Evolutionary conservation across 805 yeast genomes (phyloP), one percentile per base, ranked within the genome.

Genomic region (Kluyveromyces nonfermentans): DNA sequence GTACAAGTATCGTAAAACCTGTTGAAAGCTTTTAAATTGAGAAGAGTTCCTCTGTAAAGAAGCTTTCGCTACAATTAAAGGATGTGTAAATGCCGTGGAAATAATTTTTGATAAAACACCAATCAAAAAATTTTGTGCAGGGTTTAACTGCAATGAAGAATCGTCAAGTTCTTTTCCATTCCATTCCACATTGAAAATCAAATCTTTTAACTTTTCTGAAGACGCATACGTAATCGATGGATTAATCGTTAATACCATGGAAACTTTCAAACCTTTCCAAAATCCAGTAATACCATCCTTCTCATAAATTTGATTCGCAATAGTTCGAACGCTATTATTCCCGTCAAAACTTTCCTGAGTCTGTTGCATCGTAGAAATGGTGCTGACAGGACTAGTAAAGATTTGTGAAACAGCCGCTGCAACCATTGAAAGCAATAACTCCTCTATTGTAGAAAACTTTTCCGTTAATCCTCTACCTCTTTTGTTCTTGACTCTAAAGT

Each of bases 141-240:
- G 82, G 7, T 74, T 68, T 49, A 85, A 69, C 47, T 63, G 65
- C 19, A 46, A 39, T 10, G 47, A 41, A 9, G 54, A 46, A 35
- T 57, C 56, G 10, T 56, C 60, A 6, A 43, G 43, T 7, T 38
- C 46, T 9, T 33, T 22, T 20, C 21, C 7, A n/a, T 38, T 15
- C 41, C 41, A 38, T 31, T 38, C 41, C 34, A 38, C 41, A 25
- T 38, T 64, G 28, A 51, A 77, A 34, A 82, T 56, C 2, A 75
- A 52, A 36, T 68, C 69, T 57, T 75, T 79, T 51, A 85, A 69
- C 51, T 85, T 73, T 59, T 83, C 88, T 60, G 76, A 82, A 3
- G 87, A 71, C 7, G 94, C 90, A 57, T 85, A 86, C 2, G 95
- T 86, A 57, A 86, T 86, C 33, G 93, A 80, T 2, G 95, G 95